Conservation (phyloP, 1,284 basidiomycete species). For the Ganoderma multipileum region DNA sequence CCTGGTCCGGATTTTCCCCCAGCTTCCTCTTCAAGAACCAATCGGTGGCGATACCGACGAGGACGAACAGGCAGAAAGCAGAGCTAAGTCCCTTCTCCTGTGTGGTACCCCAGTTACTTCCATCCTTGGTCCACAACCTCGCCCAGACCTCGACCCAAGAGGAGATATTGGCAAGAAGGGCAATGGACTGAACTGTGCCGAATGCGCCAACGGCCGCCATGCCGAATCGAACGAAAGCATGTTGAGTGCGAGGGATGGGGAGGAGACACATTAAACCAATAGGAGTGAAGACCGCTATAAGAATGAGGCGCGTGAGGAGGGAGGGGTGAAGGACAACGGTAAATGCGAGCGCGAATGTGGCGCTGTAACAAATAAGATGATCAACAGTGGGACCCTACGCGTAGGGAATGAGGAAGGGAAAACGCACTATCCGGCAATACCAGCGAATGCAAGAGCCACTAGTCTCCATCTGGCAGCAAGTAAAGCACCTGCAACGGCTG, state of each 20-base stretch:
- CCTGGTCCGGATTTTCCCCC: conserved; percentile 75
- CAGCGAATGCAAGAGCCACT: conserved; percentile 51
- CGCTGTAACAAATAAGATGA: conserved; percentile 38
- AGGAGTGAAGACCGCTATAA: conserved; percentile 52
- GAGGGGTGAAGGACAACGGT: conserved; percentile 66
- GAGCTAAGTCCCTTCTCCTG: conserved; percentile 66
- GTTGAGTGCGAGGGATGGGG: conserved; percentile 52
- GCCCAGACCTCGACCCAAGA: conserved; percentile 70
- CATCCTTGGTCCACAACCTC: conserved; percentile 58
- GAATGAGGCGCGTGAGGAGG: conserved; percentile 59
- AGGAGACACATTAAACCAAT: conserved; percentile 51
- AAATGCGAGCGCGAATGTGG: conserved; percentile 56
- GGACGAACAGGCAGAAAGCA: conserved; percentile 59
- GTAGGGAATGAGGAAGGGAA: not conserved
- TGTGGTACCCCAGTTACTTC: conserved; percentile 56
- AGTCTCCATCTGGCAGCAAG: conserved; percentile 59
- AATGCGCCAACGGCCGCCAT: conserved; percentile 64
- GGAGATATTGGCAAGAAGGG: conserved; percentile 56
- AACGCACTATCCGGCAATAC: conserved; percentile 60
- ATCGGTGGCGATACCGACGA: conserved; percentile 54
- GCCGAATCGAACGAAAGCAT: conserved; percentile 55
- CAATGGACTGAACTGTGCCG: conserved; percentile 58
- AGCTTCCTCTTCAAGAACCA: conserved; percentile 61
- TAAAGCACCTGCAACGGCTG: conserved; percentile 51
- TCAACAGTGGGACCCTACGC: not conserved